Conservation (phyloP, 352 stramenopile genomes). For the Globisporangium yorkense region DNA sequence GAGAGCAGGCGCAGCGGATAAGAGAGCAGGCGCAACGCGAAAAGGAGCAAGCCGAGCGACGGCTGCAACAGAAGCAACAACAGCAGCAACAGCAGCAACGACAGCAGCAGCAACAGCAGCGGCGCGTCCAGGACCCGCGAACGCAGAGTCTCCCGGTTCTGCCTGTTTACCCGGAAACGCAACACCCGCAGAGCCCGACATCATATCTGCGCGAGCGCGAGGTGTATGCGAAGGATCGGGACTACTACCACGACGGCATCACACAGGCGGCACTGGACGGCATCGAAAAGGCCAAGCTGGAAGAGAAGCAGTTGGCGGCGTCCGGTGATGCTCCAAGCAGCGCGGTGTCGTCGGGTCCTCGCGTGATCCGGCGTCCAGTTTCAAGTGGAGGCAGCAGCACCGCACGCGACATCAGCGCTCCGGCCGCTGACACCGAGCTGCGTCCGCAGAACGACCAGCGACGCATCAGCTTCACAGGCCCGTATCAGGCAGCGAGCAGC, state of each 20-base stretch:
- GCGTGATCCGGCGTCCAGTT: conserved; percentile 2
- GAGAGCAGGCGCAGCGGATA: conserved; percentile 1
- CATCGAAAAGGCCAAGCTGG: conserved; percentile 7
- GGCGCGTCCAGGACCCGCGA: not conserved
- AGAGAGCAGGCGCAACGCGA: not conserved
- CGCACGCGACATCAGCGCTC: not conserved
- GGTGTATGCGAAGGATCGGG: conserved; percentile 9
- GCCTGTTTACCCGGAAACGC: not conserved
- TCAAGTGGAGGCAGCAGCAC: conserved; percentile 3
- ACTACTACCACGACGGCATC: conserved; percentile 10
- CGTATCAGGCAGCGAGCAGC: conserved; percentile 7
- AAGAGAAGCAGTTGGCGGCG: conserved; percentile 2
- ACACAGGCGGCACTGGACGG: conserved; percentile 8
- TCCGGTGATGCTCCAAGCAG: not conserved
- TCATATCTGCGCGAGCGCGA: conserved; percentile 11
- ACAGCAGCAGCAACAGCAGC: not conserved
- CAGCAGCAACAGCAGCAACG: not conserved
- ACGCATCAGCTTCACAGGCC: conserved; percentile 9
- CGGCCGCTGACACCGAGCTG: conserved; percentile 3
- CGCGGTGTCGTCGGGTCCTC: not conserved
- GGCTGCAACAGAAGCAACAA: conserved; percentile 1
- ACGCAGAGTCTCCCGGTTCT: not conserved
- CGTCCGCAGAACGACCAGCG: conserved; percentile 2
- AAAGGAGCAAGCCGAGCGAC: not conserved
- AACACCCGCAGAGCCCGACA: conserved; percentile 2